Evolutionary conservation across 2,329 filamentous ascomycete genomes (phyloP).

Genomic region (Hyphodiscus sp.): DNA sequence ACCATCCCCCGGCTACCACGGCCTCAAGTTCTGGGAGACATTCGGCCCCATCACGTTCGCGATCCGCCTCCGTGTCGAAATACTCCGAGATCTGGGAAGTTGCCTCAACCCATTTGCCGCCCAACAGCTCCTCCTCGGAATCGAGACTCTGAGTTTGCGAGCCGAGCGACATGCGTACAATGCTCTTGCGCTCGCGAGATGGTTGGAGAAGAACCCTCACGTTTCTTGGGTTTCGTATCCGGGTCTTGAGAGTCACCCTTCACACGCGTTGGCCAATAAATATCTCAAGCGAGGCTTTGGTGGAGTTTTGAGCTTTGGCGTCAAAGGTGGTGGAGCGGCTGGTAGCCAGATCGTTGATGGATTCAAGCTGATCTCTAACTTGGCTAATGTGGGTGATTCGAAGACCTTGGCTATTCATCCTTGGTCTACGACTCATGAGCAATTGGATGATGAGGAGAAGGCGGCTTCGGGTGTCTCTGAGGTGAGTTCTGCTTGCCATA

Average conservation of each 20-base stretch:
- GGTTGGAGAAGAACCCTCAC: constrained; percentile 75
- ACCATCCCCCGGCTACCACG: constrained; percentile 83
- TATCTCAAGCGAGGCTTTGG: constrained; percentile 82
- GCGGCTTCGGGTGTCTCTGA: constrained; percentile 74
- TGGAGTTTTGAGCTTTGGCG: constrained; percentile 87
- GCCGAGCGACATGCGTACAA: constrained; percentile 84
- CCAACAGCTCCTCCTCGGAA: constrained; percentile 80
- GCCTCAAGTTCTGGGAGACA: constrained; percentile 88
- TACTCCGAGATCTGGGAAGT: constrained; percentile 78
- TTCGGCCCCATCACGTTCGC: constrained; percentile 79
- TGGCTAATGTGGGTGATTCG: constrained; percentile 92
- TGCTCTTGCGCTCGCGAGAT: constrained; percentile 69
- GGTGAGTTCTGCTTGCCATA: constrained; percentile 33
- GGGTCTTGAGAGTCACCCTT: constrained; percentile 73
- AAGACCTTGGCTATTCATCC: constrained; percentile 95
- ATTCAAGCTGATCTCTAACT: constrained; percentile 91
- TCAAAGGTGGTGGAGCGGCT: constrained; percentile 79
- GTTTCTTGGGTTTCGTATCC: constrained; percentile 94
- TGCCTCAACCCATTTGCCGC: constrained; percentile 84
- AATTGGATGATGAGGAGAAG: constrained; percentile 79
- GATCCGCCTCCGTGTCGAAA: constrained; percentile 80
- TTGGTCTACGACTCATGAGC: constrained; percentile 92
- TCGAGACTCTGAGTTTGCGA: constrained; percentile 84
- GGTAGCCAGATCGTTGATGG: constrained; percentile 86
- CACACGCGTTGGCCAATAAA: constrained; percentile 74